Percentiles rank a stretch among this genome's conserved stretches.
These are phyloP conservation scores for Zymoseptoria ardabiliae DNA, from an alignment of 2,329 filamentous ascomycete genomes.

Conservation along the genomic window DNA sequence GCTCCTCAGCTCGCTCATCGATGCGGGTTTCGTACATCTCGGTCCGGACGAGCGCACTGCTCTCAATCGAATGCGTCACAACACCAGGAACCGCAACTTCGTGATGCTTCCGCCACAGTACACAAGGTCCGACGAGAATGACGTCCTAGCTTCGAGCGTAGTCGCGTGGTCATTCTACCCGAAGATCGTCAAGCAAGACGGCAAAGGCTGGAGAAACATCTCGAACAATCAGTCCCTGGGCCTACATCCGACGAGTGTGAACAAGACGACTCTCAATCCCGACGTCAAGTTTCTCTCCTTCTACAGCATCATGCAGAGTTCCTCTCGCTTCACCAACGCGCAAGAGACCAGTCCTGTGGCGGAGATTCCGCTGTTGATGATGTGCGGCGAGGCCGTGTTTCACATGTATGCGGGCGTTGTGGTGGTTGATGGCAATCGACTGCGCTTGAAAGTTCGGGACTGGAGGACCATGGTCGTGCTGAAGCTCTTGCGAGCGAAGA, in stretches of 20 bases:
- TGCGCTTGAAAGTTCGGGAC: conserved; percentile 73
- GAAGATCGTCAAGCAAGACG: conserved; percentile 76
- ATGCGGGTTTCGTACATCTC: conserved; percentile 74
- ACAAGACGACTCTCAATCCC: conserved; percentile 50
- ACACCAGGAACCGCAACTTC: conserved; percentile 61
- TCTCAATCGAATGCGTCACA: conserved; percentile 62
- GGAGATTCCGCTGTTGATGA: conserved; percentile 71
- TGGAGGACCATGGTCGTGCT: conserved; percentile 91
- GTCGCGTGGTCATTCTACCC: conserved; percentile 95
- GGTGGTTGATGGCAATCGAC: conserved; percentile 76
- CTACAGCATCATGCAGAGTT: conserved; percentile 95
- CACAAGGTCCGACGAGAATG: conserved; percentile 70
- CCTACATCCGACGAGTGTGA: conserved; percentile 81
- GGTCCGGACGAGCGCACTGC: conserved; percentile 63
- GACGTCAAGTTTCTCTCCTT: conserved; percentile 76
- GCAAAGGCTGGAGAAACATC: conserved; percentile 82
- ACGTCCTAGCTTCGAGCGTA: conserved; percentile 69
- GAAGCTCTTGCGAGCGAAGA: conserved; percentile 65
- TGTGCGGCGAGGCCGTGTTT: conserved; percentile 83
- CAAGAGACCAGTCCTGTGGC: conserved; percentile 64
- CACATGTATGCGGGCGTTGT: conserved; percentile 87
- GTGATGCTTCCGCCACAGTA: conserved; percentile 73
- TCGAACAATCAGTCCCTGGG: conserved; percentile 87
- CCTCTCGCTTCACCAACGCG: conserved; percentile 74
- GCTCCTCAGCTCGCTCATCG: conserved; percentile 73